Conservation (phyloP, 2,329 filamentous ascomycete genomes). For the Aspergillus vadensis region DNA sequence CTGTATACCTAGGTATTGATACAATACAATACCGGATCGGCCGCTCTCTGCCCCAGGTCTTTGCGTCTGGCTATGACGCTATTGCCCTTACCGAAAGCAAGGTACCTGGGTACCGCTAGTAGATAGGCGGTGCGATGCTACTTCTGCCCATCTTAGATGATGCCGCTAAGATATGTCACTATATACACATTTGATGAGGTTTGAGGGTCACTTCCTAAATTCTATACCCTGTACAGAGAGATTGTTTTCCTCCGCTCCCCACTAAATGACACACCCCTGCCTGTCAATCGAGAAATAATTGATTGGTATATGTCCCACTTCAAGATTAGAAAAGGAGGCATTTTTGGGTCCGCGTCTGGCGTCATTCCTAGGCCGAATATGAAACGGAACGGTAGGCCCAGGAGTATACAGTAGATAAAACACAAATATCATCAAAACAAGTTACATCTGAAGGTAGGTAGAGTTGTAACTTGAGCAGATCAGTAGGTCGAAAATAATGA, state of each 20-base stretch:
- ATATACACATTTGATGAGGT: not conserved
- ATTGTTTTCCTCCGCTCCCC: not conserved
- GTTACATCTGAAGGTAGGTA: not conserved
- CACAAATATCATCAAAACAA: not conserved
- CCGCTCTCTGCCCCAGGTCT: not conserved
- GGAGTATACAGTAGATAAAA: not conserved
- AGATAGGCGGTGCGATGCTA: not conserved
- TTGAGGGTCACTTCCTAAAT: not conserved
- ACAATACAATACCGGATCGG: not conserved
- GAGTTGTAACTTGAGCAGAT: not conserved
- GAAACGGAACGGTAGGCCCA: not conserved
- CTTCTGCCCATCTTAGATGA: not conserved
- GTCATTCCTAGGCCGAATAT: not conserved
- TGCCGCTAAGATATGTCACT: not conserved
- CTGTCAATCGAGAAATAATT: not conserved
- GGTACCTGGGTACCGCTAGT: slow-evolving; percentile 6
- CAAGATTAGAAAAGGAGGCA: not conserved
- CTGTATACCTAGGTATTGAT: not conserved
- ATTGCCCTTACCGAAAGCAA: slow-evolving; percentile 13
- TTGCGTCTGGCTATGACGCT: slow-evolving; percentile 4
- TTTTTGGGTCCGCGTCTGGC: not conserved
- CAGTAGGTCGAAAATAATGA: slow-evolving; percentile 15
- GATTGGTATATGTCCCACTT: not conserved
- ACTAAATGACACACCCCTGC: not conserved
- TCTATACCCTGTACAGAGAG: not conserved